Conservation (phyloP, 2,329 filamentous ascomycete genomes). For the Periconia digitata region DNA sequence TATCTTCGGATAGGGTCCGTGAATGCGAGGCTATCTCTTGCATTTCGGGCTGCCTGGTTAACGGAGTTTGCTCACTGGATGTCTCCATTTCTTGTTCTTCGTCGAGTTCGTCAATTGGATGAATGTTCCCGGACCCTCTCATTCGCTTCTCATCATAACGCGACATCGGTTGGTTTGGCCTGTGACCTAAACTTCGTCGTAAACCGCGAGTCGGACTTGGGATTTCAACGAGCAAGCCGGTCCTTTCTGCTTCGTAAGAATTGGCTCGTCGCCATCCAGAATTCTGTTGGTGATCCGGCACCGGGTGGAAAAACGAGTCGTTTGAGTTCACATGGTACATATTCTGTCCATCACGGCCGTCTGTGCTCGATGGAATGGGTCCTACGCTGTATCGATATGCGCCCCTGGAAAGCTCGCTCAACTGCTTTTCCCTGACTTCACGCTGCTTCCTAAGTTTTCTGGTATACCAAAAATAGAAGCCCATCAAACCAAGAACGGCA, state of each 20-base stretch:
- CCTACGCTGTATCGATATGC: slow-evolving; percentile 49
- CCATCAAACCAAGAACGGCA: slow-evolving; percentile 44
- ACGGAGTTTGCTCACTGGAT: slow-evolving; percentile 16
- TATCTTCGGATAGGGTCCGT: slow-evolving; percentile 27
- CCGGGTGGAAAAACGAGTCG: slow-evolving; percentile 30
- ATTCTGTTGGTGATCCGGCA: slow-evolving; percentile 21
- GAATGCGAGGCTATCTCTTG: slow-evolving; percentile 18
- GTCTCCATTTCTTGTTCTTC: slow-evolving; percentile 52
- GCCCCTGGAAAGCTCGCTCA: slow-evolving; percentile 55
- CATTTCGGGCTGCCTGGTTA: slow-evolving; percentile 27
- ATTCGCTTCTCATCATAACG: slow-evolving; percentile 53
- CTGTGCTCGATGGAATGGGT: slow-evolving; percentile 40
- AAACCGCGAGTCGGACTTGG: slow-evolving; percentile 53
- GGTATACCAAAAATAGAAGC: slow-evolving; percentile 52
- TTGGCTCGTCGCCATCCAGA: slow-evolving; percentile 35
- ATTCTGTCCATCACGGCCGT: slow-evolving; percentile 44
- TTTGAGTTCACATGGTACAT: slow-evolving; percentile 31
- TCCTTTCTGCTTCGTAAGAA: slow-evolving; percentile 46
- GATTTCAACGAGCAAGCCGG: slow-evolving; percentile 50
- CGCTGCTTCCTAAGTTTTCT: slow-evolving; percentile 44
- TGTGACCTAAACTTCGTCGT: slow-evolving; percentile 42
- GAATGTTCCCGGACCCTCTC: slow-evolving; percentile 57
- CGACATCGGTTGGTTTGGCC: slow-evolving; percentile 40
- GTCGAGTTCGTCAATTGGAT: slow-evolving; percentile 64
- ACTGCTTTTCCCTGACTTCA: slow-evolving; percentile 55